Conservation (phyloP, 257 asterid species). For the Nicotiana sylvestris region DNA sequence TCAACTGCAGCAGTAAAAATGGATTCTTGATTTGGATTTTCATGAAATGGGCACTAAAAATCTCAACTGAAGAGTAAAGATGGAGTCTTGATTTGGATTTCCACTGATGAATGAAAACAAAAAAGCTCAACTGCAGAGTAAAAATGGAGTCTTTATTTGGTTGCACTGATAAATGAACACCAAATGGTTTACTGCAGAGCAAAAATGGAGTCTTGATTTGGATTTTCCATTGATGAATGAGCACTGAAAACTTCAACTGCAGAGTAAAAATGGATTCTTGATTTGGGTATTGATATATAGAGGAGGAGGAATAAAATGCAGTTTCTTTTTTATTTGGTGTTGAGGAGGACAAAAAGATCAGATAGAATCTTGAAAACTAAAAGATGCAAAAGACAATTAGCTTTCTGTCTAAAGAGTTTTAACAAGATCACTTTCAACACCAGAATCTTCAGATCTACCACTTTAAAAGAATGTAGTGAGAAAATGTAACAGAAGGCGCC, state of each 20-base stretch:
- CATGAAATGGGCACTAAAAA: too few relatives aligned
- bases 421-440: not conserved
- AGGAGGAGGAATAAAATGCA: not conserved
- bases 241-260: too few relatives aligned
- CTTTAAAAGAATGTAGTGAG: conserved; percentile 10
- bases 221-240: not conserved
- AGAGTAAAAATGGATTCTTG: not conserved
- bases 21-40: not conserved
- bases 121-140: conserved; percentile 13
- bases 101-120: not conserved
- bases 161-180: not conserved
- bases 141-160: not conserved
- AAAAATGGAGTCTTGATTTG: not conserved
- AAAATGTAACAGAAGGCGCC: conserved; percentile 43
- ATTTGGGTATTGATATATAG: not conserved
- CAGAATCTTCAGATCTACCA: conserved; percentile 40
- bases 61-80: not conserved
- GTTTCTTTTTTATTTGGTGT: not conserved
- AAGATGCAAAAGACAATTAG: conserved; percentile 14
- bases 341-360: too few relatives aligned
- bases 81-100: not conserved
- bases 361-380: not conserved
- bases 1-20: not conserved
- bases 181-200: conserved; percentile 12
- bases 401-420: not conserved